Percentiles rank a stretch among this genome's conserved stretches.
phyloP scores from a whole-genome alignment of 768 basidiomycete species.

The Suillus ampliporus region DNA sequence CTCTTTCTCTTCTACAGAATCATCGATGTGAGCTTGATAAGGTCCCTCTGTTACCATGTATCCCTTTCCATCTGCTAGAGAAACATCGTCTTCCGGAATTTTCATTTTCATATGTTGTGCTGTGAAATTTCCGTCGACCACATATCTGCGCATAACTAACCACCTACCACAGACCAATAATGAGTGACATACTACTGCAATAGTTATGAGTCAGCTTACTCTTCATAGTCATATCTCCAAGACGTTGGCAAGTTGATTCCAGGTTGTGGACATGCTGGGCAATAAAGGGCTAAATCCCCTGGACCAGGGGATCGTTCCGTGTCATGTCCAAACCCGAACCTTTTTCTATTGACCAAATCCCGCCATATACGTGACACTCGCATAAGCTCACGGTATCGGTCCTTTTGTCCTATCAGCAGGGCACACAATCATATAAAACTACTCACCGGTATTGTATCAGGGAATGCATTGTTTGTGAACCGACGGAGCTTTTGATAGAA shows the following conservation, averaged over 20 bases:
- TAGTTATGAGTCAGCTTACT: slow-evolving; percentile 3
- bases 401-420: slow-evolving; percentile 3
- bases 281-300: slow-evolving; percentile 26
- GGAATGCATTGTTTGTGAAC: too few relatives aligned
- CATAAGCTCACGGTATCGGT: slow-evolving; percentile 19
- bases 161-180: slow-evolving; percentile 32
- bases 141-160: slow-evolving; percentile 10
- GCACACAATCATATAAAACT: too few relatives aligned
- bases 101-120: too few relatives aligned
- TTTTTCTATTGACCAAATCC: slow-evolving; percentile 8
- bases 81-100: too few relatives aligned
- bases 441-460: too few relatives aligned
- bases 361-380: slow-evolving; percentile 10
- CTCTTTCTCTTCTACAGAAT: slow-evolving; percentile 8
- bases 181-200: neutral
- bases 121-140: slow-evolving; percentile 18
- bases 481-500: too few relatives aligned
- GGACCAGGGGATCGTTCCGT: slow-evolving; percentile 1
- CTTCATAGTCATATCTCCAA: slow-evolving; percentile 22
- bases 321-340: slow-evolving; percentile 19
- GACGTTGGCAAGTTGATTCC: slow-evolving; percentile 28
- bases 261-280: slow-evolving; percentile 33
- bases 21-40: slow-evolving; percentile 20
- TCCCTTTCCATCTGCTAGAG: too few relatives aligned
- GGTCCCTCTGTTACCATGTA: too few relatives aligned